Base-by-base conservation (phyloP, 2,329 filamentous ascomycete genomes). In the Aspergillus puulaauensis region DNA sequence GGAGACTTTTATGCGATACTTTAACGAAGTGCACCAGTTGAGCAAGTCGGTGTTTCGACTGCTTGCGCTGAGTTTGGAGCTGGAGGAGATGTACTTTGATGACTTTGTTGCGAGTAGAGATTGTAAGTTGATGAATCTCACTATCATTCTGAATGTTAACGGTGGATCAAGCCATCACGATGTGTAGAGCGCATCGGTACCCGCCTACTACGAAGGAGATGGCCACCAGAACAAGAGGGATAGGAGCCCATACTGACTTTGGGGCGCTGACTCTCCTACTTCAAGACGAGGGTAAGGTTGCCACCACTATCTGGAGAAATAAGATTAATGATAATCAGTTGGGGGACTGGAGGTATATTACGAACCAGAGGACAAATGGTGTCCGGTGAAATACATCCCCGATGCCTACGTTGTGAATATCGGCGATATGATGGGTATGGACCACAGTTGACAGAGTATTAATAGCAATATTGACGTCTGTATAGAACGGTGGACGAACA, bases 381-480 rank as follows among this genome's bases (percentile, higher is more conserved):
- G 49, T 24, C 45, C 37, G 3, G 52, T 55, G 8, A n/a, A 45
- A 19, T 49, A 43, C 17, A 17, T 50, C 5, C 23, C 37, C 2
- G 52, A 49, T 8, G 52, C 52, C 3, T 55, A 49, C 11, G 52
- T 55, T 7, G 44, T 35, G 1, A 55, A 55, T 46, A 55, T 55
- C 9, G 52, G 52, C 2, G 52, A 50, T 19, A 49, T 55, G 45
- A 19, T 56, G 47, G 39, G 5, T 37, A 37, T 14, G 14, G 35
- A n/a, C 35, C 14, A 8, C 14, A 6, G 35, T 3, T n/a, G 6
- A 14, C 35, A 35, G 1, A 31, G 27, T 31, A n/a, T 37, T 37
- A 0, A 37, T n/a, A 37, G 35, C 35, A n/a, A n/a, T 35, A 24
- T 8, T 31, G 27, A 31, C 27, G 3, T 31, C 9, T 11, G 3